Percentiles rank a stretch among this genome's conserved stretches.
phyloP scores from a whole-genome alignment of 2,329 filamentous ascomycete genomes.

The Beauveria rudraprayagi region DNA sequence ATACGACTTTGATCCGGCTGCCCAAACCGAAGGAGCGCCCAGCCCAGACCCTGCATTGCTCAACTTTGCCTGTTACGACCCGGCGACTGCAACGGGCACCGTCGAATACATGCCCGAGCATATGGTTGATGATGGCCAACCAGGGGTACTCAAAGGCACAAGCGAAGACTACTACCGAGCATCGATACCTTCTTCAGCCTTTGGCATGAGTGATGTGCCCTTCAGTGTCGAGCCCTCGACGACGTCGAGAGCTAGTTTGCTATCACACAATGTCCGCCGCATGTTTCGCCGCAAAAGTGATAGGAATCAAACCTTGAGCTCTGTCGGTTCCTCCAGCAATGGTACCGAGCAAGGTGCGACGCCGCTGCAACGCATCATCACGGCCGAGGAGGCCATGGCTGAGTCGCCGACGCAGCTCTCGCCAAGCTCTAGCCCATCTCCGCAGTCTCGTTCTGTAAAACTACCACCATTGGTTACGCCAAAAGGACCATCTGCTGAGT shows the following conservation, averaged over 20 bases:
- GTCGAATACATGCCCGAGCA: conserved; percentile 15
- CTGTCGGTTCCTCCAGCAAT: conserved; percentile 12
- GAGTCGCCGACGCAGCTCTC: conserved; percentile 26
- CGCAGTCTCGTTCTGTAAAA: background rate
- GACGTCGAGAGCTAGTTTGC: conserved; percentile 26
- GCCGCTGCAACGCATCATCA: conserved; percentile 12
- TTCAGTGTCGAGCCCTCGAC: conserved; percentile 18
- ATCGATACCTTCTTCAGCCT: conserved; percentile 32
- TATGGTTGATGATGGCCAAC: conserved; percentile 20
- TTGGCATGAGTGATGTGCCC: conserved; percentile 29
- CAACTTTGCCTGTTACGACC: conserved; percentile 10
- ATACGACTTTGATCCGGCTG: conserved; percentile 9
- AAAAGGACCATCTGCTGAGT: conserved; percentile 5
- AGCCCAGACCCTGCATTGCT: conserved; percentile 5
- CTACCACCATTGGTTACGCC: background rate
- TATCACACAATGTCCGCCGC: conserved; percentile 28
- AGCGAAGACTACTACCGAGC: conserved; percentile 36
- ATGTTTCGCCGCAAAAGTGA: conserved; percentile 29
- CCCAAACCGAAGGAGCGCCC: background rate
- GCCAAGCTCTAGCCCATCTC: conserved; percentile 9
- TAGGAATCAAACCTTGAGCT: conserved; percentile 22
- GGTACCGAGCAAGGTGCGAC: conserved; percentile 6
- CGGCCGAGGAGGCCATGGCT: conserved; percentile 14
- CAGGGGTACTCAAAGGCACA: conserved; percentile 26
- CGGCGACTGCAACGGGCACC: background rate